Evolutionary conservation across 140 eudicot species (phyloP), one percentile per base, ranked within the genome.

Genomic region (Senecio squalidus): DNA sequence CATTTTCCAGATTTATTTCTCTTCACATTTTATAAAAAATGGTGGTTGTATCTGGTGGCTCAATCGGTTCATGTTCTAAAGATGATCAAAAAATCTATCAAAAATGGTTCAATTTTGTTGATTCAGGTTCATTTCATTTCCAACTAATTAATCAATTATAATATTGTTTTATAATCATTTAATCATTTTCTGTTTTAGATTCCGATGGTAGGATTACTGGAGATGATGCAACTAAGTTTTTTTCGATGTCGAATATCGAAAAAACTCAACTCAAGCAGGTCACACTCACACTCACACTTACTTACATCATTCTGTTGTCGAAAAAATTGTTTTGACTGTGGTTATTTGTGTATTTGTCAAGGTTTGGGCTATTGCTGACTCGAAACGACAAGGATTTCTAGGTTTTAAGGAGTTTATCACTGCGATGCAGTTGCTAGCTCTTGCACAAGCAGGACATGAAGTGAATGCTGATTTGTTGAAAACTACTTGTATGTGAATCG

Each of bases 341-440:
- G 2, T 25, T 64, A 0, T 52, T 69, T 41, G 23, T 14, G 33
- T 40, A 51, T 31, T 55, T 53, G 58, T 34, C 41, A 51, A 89
- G 97, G 96, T 91, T 62, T 91, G 98, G 98, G 96, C 94, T 56
- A 73, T 91, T 45, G 88, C 98, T 13, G 98, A 91, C 68, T 70
- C 95, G 16, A 86, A 79, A 36, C 81, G 96, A 44, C 96, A 86
- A 72, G 98, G 98, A 1, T 91, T 65, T 74, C 61, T 91, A 68
- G 96, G 93, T 6, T 75, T 87, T 25, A 72, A 73, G 15, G 95
- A 91, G 72, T 91, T 91, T 59, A 71, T 84, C 74, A 82, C 84
- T 63, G 98, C 96, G 51, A 81, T 92, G 98, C 92, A 91, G 98
- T 66, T 92, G 75, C 66, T 92, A 26, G 76, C 96, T 21, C 59